Evolutionary conservation across 2,329 filamentous ascomycete species (phyloP).

Genomic region (Cladosporium halotolerans): DNA sequence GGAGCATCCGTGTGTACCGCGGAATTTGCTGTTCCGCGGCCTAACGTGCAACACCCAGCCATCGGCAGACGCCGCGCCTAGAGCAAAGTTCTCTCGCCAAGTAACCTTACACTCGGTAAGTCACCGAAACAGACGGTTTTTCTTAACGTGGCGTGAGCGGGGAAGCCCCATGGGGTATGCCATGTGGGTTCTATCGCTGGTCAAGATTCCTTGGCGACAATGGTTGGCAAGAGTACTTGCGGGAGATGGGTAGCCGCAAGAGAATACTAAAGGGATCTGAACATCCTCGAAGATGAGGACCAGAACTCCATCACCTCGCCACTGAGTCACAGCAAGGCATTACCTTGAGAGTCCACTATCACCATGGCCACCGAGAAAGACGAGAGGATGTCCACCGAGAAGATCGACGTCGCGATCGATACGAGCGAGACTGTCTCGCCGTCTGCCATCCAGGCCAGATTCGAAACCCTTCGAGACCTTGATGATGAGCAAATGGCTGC

Average conservation of each 20-base stretch:
- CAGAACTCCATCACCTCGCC: not conserved
- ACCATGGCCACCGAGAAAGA: constrained; percentile 13
- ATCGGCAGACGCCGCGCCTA: too few relatives aligned
- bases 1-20: too few relatives aligned
- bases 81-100: not conserved
- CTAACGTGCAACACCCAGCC: too few relatives aligned
- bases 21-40: too few relatives aligned
- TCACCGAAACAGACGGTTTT: not conserved
- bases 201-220: not conserved
- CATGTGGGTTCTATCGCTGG: not conserved
- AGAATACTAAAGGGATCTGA: not conserved
- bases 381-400: constrained; percentile 21
- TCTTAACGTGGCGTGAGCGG: constrained; percentile 2
- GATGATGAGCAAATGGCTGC: constrained; percentile 24
- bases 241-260: not conserved
- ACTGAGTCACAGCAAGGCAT: too few relatives aligned
- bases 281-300: not conserved
- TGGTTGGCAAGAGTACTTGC: not conserved
- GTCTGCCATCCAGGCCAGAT: constrained; percentile 25
- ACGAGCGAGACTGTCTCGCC: constrained; percentile 28
- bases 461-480: constrained; percentile 23
- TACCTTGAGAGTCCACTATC: constrained; percentile 21
- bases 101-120: not conserved
- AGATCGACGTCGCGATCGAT: constrained; percentile 30
- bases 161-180: constrained; percentile 5